Evolutionary conservation across 805 yeast genomes (phyloP).

Genomic region (Yarrowia deformans): DNA sequence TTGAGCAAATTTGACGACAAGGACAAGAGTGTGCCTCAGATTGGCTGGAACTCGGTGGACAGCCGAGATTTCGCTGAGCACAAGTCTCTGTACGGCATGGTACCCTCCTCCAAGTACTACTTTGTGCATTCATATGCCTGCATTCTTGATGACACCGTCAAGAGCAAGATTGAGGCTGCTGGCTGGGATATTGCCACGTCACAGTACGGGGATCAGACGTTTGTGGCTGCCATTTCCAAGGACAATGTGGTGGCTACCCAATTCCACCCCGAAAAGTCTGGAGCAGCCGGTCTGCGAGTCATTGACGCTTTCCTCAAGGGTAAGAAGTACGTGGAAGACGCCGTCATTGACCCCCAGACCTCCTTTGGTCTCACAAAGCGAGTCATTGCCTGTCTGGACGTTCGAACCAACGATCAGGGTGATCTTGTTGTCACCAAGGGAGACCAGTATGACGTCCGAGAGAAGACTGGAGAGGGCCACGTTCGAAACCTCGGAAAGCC

Average conservation of each 20-base stretch:
- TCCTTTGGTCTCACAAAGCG: slow-evolving; percentile 78
- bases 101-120: slow-evolving; percentile 76
- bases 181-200: slow-evolving; percentile 81
- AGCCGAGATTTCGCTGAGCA: slow-evolving; percentile 41
- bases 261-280: slow-evolving; percentile 99
- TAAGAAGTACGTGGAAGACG: slow-evolving; percentile 48
- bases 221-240: slow-evolving; percentile 80
- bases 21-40: slow-evolving; percentile 89
- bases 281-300: slow-evolving; percentile 83
- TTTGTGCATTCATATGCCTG: slow-evolving; percentile 96
- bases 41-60: slow-evolving; percentile 81
- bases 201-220: slow-evolving; percentile 76
- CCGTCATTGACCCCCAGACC: slow-evolving; percentile 28
- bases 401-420: slow-evolving; percentile 92
- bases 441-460: slow-evolving; percentile 97
- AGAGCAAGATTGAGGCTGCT: slow-evolving; percentile 41
- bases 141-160: slow-evolving; percentile 47
- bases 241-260: slow-evolving; percentile 93
- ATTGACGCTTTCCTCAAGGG: slow-evolving; percentile 73
- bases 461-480: slow-evolving; percentile 58
- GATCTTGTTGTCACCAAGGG: slow-evolving; percentile 98
- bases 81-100: slow-evolving; percentile 63
- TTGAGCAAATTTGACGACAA: slow-evolving; percentile 67
- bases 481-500: slow-evolving; percentile 97
- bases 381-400: slow-evolving; percentile 95